Base-by-base conservation (phyloP, 192 early-diverging fungal genomes). In the Dimargaris cristalligena region DNA sequence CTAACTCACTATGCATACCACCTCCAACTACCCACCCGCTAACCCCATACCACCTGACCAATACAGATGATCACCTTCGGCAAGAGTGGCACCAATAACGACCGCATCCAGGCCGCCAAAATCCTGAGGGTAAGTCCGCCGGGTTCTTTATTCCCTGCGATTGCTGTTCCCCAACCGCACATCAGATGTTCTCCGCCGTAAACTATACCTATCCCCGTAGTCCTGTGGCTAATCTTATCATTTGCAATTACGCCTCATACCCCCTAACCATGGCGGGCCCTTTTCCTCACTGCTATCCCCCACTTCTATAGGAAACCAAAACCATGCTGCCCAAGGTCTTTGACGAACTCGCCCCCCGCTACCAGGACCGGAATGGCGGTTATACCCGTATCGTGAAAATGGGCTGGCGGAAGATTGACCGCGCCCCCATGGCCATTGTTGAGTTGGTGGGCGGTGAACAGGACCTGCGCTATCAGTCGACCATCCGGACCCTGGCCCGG, bases 301-400 rank as follows among this genome's bases (percentile, higher is more conserved):
- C 72, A 2, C 69, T 70, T 45, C 62, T 74, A n/a, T 76, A 89
- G 78, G 80, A 84, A 63, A 86, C 78, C 51, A 67, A 80, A 52
- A 65, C 71, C 2, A 86, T 83, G 0, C 67, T 97, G 35, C 86
- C 90, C 26, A 88, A 92, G 62, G 67, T 95, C 35, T 83, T 88
- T 63, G 77, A 79, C 32, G 79, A 88, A 30, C 71, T 95, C 18
- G 88, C 87, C n/a, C 80, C 83, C 54, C 81, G 92, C 32, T 98
- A 86, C 73, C 72, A 78, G 32, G 67, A 64, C 25, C 83, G 88
- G 28, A 63, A 75, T 25, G 90, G 91, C 47, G 92, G 91, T 34
- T 98, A 91, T 75, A 92, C 89, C 6, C 90, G 94, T 32, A 76
- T 98, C 29, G 78, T 87, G 58, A 74, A 76, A 30, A 76, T 84